Conservation (phyloP, 192 early-diverging fungal genomes). For the Borealophlyctis nickersoniae region DNA sequence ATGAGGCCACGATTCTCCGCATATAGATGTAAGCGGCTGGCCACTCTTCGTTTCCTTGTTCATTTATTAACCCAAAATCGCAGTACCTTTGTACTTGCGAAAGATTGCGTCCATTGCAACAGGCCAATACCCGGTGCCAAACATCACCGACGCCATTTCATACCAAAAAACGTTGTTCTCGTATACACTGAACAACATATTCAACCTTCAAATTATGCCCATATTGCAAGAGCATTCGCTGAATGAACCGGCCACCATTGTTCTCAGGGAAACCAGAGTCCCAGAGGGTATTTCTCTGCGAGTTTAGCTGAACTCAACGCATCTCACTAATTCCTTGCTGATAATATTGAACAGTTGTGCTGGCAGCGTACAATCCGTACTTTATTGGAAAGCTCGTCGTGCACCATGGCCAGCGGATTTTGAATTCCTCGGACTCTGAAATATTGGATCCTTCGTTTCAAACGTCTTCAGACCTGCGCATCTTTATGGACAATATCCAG, state of each 20-base stretch:
- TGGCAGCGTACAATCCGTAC: not conserved
- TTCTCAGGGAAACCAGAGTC: no score
- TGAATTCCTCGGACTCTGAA: not conserved
- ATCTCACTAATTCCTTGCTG: no score
- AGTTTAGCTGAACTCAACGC: no score
- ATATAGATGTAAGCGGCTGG: not conserved
- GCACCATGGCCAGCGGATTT: not conserved
- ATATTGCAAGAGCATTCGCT: not conserved
- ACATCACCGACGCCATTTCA: not conserved
- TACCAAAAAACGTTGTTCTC: not conserved
- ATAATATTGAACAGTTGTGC: no score
- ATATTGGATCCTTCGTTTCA: not conserved
- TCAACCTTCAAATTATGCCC: not conserved
- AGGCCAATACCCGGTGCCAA: not conserved
- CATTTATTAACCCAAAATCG: not conserved
- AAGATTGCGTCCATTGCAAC: not conserved
- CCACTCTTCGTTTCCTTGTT: not conserved
- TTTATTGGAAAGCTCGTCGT: not conserved
- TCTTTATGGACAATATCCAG: slow-evolving; percentile 13
- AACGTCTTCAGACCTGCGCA: not conserved
- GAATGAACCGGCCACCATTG: not conserved
- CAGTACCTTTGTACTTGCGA: not conserved
- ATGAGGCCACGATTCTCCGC: not conserved
- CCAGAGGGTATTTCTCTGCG: no score
- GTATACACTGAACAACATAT: not conserved